Evolutionary conservation across 331 rosid genomes (phyloP).

Genomic region (Arachis monticola): DNA sequence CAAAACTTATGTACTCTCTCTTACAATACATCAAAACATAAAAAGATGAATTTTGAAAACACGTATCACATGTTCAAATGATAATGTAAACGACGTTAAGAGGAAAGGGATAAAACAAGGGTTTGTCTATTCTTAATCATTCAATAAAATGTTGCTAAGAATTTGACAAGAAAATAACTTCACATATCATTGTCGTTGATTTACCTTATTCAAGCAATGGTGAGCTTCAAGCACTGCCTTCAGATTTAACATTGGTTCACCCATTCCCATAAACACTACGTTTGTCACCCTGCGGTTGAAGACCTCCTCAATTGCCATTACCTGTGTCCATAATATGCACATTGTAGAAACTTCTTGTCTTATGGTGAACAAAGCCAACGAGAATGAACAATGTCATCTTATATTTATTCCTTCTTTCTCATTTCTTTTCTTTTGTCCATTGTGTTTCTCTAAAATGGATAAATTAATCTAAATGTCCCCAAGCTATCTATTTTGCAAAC

Average conservation of each 20-base stretch:
- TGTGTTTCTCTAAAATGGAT: neutral
- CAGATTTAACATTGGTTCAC: constrained; percentile 73
- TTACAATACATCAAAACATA: constrained; percentile 8
- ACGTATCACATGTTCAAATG: constrained; percentile 21
- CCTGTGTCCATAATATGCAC: constrained; percentile 57
- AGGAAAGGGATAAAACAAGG: neutral
- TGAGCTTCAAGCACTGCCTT: constrained; percentile 73
- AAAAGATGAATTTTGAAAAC: constrained; percentile 21
- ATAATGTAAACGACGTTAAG: constrained; percentile 13
- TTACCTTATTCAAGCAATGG: constrained; percentile 90
- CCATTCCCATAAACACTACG: constrained; percentile 99
- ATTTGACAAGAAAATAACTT: constrained; percentile 30
- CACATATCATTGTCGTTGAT: constrained; percentile 11
- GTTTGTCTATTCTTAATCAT: constrained; percentile 28
- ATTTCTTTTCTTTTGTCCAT: neutral
- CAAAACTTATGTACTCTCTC: constrained; percentile 21
- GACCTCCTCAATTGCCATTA: constrained; percentile 91
- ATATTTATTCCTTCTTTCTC: constrained; percentile 4
- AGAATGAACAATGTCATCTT: constrained; percentile 24
- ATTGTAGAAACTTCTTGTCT: constrained; percentile 8
- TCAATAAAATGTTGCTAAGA: constrained; percentile 1
- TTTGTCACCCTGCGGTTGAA: constrained; percentile 89
- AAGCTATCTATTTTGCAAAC: constrained; percentile 15
- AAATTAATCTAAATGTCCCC: constrained; percentile 10
- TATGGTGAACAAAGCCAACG: constrained; percentile 14